Percentiles rank a stretch among this genome's conserved stretches.
These are phyloP conservation scores for Sporodiniella umbellata DNA, from an alignment of 371 early-diverging fungal genomes.

Conservation along the genomic window DNA sequence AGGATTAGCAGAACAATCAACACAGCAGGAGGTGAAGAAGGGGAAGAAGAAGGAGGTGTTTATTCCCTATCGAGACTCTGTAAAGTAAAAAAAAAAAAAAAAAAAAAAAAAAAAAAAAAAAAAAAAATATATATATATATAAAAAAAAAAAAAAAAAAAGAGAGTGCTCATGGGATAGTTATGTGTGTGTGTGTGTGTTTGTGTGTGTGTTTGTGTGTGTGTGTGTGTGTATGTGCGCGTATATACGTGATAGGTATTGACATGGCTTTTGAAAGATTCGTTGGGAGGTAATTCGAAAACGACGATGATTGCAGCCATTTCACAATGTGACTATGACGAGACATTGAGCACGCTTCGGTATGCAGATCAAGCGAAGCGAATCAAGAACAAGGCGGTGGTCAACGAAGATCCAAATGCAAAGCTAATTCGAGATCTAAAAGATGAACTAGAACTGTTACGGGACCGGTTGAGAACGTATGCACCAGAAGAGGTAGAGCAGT, in stretches of 20 bases:
- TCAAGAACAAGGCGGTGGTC: constrained; percentile 89
- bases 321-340: constrained; percentile 82
- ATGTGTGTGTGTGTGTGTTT: too few relatives aligned
- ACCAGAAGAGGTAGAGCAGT: constrained; percentile 47
- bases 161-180: too few relatives aligned
- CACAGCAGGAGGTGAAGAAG: constrained; percentile 39
- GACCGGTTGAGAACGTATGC: constrained; percentile 62
- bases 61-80: constrained; percentile 90
- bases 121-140: neutral
- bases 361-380: constrained; percentile 91
- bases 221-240: too few relatives aligned
- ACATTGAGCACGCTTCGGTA: constrained; percentile 94
- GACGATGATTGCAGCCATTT: constrained; percentile 89
- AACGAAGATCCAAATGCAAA: constrained; percentile 90
- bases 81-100: constrained; percentile 12
- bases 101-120: too few relatives aligned
- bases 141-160: too few relatives aligned
- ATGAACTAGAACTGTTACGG: constrained; percentile 74
- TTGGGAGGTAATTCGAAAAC: constrained; percentile 94
- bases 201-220: too few relatives aligned
- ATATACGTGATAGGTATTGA: constrained; percentile 84
- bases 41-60: constrained; percentile 54
- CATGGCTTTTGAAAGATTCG: constrained; percentile 93
- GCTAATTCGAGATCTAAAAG: constrained; percentile 84
- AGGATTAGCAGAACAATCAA: constrained; percentile 81